Evolutionary conservation across 768 basidiomycete genomes (phyloP), one percentile per base, ranked within the genome.

Genomic region (Suillus weaverae): DNA sequence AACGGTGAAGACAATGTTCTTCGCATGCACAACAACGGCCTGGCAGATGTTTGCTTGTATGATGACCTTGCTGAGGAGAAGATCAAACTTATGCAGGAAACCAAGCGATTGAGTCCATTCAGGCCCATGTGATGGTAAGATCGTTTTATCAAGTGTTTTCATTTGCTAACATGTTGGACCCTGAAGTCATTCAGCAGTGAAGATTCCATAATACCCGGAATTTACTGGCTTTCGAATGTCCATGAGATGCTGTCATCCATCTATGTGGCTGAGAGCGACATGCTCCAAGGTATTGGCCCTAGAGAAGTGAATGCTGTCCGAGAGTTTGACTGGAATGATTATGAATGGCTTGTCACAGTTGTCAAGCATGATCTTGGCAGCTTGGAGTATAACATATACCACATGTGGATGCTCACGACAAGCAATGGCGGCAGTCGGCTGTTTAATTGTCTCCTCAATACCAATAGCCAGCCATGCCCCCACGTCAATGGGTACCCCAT

Each of bases 191-290:
- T 94, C 81, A 84, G 85, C 16, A 90, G 95, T 67, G 97, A 99
- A 77, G 97, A 99, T 63, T 90, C 95, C 18, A 94, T 99, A 66
- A 81, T 96, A 41, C 97, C 97, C 7, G 97, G 97, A 44, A 92
- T 99, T 69, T 99, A 93, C 84, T 99, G 97, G 97, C 82, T 99
- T n/a, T 98, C 97, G 38, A 99, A 99, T 71, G 96, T 99, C 43
- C 97, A 99, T 76, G 97, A 99, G 75, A 96, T 99, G 88, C 84
- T 99, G 38, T 99, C 97, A 6, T 99, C 99, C 79, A 97, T 99
- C 73, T 97, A 93, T 72, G 91, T 98, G 44, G 97, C 97, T 22
- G 97, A 99, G 79, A 91, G 91, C 73, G 97, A 99, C 78, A 97
- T 98, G 89, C 84, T 95, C 9, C 95, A 99, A 75, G 97, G 97